These are phyloP conservation scores for Datisca glomerata DNA, from an alignment of 306 rosid species.

Conservation along the genomic window DNA sequence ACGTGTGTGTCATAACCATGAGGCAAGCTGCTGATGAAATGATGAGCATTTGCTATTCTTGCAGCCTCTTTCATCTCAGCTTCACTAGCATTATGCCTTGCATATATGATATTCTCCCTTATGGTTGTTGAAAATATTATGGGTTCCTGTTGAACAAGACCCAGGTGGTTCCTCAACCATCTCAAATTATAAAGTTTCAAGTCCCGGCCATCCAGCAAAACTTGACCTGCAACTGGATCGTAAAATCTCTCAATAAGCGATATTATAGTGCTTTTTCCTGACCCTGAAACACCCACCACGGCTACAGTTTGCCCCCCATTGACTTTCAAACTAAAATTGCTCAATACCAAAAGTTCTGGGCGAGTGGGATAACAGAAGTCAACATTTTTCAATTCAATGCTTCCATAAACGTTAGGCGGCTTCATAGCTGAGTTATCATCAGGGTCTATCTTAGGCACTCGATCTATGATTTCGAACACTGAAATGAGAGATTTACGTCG, in stretches of 20 bases:
- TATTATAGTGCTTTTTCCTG: constrained; percentile 97
- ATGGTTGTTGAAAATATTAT: constrained; percentile 93
- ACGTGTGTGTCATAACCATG: constrained; percentile 98
- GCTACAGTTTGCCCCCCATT: constrained; percentile 96
- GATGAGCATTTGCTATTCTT: constrained; percentile 97
- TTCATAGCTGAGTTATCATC: constrained; percentile 81
- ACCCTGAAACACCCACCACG: constrained; percentile 97
- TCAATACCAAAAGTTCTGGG: constrained; percentile 84
- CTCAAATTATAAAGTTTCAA: constrained; percentile 78
- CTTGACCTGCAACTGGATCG: constrained; percentile 98
- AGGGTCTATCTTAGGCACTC: constrained; percentile 92
- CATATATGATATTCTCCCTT: constrained; percentile 93
- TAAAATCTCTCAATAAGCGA: constrained; percentile 92
- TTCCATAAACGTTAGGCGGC: constrained; percentile 94
- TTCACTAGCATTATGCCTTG: constrained; percentile 97
- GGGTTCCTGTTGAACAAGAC: constrained; percentile 98
- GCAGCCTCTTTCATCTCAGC: constrained; percentile 99
- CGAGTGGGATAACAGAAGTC: constrained; percentile 98
- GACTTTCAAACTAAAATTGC: constrained; percentile 91
- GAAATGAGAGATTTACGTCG: constrained; percentile 97
- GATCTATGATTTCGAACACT: constrained; percentile 94
- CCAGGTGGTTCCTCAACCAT: constrained; percentile 96
- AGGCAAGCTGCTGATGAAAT: constrained; percentile 95
- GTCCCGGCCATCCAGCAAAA: constrained; percentile 86
- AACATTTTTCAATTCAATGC: constrained; percentile 82